Evolutionary conservation across 371 early-diverging fungal species (phyloP).

Genomic region (Mucor indicus): DNA sequence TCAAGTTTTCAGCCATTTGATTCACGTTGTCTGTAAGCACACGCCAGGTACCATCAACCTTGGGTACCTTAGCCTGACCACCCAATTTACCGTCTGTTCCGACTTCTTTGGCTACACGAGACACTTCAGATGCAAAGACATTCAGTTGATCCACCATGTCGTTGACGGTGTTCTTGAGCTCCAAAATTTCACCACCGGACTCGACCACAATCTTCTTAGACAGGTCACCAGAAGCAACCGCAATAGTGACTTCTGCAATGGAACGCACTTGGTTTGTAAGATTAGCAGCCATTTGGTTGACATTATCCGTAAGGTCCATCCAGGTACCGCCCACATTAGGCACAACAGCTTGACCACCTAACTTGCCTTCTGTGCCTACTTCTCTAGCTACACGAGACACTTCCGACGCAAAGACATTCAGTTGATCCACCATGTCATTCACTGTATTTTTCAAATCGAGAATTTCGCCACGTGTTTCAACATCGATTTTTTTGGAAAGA

Average conservation of each 20-base stretch:
- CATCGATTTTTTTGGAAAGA: constrained; percentile 57
- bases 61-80: constrained; percentile 44
- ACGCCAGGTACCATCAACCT: constrained; percentile 64
- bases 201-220: constrained; percentile 30
- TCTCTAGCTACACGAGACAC: constrained; percentile 40
- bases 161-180: constrained; percentile 23
- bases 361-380: constrained; percentile 31
- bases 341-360: constrained; percentile 40
- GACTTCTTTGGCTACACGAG: constrained; percentile 47
- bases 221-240: constrained; percentile 32
- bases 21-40: constrained; percentile 65
- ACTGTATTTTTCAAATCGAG: constrained; percentile 61
- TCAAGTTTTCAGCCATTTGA: constrained; percentile 56
- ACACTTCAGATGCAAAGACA: constrained; percentile 33
- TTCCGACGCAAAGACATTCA: constrained; percentile 34
- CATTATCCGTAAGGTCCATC: constrained; percentile 13
- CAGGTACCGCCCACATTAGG: constrained; percentile 38
- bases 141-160: constrained; percentile 34
- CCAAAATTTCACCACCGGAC: constrained; percentile 20
- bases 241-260: constrained; percentile 28
- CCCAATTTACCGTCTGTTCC: constrained; percentile 59
- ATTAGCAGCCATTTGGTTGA: constrained; percentile 23
- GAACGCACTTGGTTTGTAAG: constrained; percentile 29
- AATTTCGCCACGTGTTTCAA: constrained; percentile 65
- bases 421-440: constrained; percentile 58